A percentile compares a stretch with the other conserved stretches of the same genome.
Evolutionary conservation across 306 rosid genomes (phyloP).

Genomic region (Ochetophila trinervis): DNA sequence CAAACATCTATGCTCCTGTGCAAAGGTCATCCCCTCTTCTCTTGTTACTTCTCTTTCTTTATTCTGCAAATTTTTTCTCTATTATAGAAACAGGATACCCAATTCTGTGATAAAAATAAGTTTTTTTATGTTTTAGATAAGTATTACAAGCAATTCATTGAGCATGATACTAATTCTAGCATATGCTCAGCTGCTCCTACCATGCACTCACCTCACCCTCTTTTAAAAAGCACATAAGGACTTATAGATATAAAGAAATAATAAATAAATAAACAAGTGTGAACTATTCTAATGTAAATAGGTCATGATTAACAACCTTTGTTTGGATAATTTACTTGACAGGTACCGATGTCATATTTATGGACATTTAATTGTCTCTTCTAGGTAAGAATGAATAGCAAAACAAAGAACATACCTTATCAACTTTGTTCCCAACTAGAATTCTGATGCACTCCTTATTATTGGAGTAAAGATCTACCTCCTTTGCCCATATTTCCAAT

Average conservation of each 20-base stretch:
- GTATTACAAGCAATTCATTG: no score
- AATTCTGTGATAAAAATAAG: background rate
- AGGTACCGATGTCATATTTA: no score
- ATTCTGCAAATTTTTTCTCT: slow-evolving; percentile 40
- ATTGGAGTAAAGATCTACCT: slow-evolving; percentile 68
- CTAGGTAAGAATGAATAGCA: slow-evolving; percentile 1
- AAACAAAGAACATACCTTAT: slow-evolving; percentile 49
- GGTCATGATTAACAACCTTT: no score
- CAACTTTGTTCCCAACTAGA: slow-evolving; percentile 90
- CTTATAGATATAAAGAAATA: background rate
- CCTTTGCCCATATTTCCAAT: slow-evolving; percentile 72
- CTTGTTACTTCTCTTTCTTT: slow-evolving; percentile 64
- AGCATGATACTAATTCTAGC: no score
- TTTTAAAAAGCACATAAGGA: background rate
- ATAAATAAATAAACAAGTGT: background rate
- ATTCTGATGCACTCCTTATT: slow-evolving; percentile 69
- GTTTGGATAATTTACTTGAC: no score
- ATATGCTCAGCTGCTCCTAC: no score
- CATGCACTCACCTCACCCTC: background rate
- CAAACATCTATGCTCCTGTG: slow-evolving; percentile 59
- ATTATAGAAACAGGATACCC: background rate
- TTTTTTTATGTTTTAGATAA: no score
- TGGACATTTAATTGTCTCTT: no score
- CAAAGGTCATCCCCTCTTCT: slow-evolving; percentile 88
- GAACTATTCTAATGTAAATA: no score